Conservation (phyloP, 225 moss, liverwort and hornwort species). For the Sphagnum contortum region DNA sequence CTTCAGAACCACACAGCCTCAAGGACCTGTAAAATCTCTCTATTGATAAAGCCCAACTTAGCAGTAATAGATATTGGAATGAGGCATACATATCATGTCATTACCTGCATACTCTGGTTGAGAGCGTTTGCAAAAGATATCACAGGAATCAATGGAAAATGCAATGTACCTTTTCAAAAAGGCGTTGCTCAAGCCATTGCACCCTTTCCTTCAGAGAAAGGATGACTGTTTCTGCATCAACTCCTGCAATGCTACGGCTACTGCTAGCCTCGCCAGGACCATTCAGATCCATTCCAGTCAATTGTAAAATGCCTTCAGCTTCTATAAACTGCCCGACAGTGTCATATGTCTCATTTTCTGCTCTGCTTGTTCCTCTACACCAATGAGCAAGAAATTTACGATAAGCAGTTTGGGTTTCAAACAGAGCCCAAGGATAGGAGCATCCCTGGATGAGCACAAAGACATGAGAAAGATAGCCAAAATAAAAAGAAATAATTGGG, state of each 20-base stretch:
- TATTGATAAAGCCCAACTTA: too few relatives aligned
- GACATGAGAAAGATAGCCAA: too few relatives aligned
- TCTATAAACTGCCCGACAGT: conserved; percentile 79
- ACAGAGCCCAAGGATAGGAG: too few relatives aligned
- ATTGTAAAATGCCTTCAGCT: conserved; percentile 80
- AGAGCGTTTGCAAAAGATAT: too few relatives aligned
- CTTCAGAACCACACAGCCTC: too few relatives aligned
- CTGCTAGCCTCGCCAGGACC: conserved; percentile 95
- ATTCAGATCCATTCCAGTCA: conserved; percentile 61
- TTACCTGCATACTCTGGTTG: too few relatives aligned
- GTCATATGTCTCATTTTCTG: conserved; percentile 67
- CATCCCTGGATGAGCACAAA: too few relatives aligned
- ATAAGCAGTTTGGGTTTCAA: background rate
- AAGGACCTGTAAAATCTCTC: too few relatives aligned
- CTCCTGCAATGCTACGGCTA: conserved; percentile 74
- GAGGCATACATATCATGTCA: too few relatives aligned
- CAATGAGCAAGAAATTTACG: background rate
- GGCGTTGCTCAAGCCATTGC: conserved; percentile 96
- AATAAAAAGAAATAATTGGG: too few relatives aligned
- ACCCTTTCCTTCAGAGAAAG: conserved; percentile 91
- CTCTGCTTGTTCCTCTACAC: conserved; percentile 57
- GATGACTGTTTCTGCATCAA: conserved; percentile 93
- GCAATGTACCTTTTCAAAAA: conserved; percentile 70
- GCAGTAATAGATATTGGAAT: too few relatives aligned
- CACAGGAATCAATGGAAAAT: too few relatives aligned